Conservation (phyloP, 2,329 filamentous ascomycete species). For the Stachybotrys echinatus region DNA sequence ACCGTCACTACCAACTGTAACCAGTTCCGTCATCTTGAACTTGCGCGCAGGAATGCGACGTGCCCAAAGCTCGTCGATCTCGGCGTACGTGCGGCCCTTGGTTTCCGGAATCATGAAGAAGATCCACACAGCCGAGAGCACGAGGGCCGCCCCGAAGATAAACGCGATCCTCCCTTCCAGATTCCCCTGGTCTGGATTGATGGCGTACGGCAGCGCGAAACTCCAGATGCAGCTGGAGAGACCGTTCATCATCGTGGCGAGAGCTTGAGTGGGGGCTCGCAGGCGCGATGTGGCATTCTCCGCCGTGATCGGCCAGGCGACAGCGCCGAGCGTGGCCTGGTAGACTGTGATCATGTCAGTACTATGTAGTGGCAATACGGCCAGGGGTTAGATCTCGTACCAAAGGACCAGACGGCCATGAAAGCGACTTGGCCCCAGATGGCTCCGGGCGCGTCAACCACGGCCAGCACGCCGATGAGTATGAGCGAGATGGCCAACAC, state of each 20-base stretch:
- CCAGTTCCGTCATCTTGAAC: neutral
- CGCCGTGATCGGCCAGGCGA: conserved; percentile 2
- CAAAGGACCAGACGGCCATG: conserved; percentile 5
- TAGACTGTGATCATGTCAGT: neutral
- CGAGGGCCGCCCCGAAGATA: conserved; percentile 26
- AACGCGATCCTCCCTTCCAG: conserved; percentile 30
- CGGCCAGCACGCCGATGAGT: conserved; percentile 4
- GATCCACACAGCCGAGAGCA: conserved; percentile 20
- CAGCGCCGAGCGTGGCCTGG: conserved; percentile 5
- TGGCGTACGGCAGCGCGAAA: conserved; percentile 14
- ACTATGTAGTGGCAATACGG: neutral
- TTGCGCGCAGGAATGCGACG: conserved; percentile 4
- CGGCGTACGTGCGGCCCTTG: conserved; percentile 12
- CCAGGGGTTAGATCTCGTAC: neutral
- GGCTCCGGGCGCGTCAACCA: neutral
- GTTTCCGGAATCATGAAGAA: conserved; percentile 28
- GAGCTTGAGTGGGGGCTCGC: conserved; percentile 4
- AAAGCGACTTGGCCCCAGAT: conserved; percentile 1
- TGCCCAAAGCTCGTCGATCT: conserved; percentile 16
- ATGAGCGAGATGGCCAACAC: neutral
- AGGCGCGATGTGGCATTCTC: conserved; percentile 3
- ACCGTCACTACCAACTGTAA: no score
- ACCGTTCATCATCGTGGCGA: conserved; percentile 4
- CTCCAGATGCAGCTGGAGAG: conserved; percentile 7
- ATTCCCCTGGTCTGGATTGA: conserved; percentile 19